These are phyloP conservation scores for Phylloporus sp. DNA, from an alignment of 768 basidiomycete genomes.

Conservation along the genomic window DNA sequence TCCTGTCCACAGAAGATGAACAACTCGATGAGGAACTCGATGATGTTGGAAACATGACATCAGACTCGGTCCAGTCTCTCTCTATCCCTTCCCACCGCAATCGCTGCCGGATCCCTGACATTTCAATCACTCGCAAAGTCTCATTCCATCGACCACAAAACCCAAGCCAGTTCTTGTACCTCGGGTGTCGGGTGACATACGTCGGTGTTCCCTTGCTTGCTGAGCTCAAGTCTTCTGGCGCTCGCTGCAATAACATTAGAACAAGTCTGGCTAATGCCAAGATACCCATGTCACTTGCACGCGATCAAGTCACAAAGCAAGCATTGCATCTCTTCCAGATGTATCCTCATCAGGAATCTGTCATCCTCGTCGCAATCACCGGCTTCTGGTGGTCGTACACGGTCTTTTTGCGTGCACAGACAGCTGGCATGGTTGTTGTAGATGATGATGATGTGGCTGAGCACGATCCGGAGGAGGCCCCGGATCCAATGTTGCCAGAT, in stretches of 20 bases:
- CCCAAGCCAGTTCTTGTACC: background rate
- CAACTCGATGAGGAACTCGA: background rate
- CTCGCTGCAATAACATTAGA: background rate
- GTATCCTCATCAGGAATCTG: background rate
- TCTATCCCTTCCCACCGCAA: background rate
- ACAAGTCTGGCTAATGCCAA: background rate
- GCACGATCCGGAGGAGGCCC: too few species aligned
- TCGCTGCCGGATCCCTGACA: background rate
- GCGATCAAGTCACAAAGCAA: background rate
- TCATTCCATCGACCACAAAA: background rate
- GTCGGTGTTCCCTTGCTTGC: background rate
- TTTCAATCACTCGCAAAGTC: background rate
- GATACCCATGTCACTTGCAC: background rate
- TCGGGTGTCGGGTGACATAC: background rate
- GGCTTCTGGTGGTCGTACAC: background rate
- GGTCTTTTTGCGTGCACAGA: too few species aligned
- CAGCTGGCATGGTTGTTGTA: too few species aligned
- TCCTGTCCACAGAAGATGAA: background rate
- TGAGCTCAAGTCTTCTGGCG: background rate
- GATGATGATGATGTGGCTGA: too few species aligned
- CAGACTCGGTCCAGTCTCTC: background rate
- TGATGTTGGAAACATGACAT: background rate
- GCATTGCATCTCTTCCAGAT: background rate
- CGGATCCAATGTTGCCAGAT: too few species aligned
- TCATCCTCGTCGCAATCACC: background rate